Percentiles rank a stretch among this genome's conserved stretches.
These are phyloP conservation scores for Stephania cephalantha DNA, from an alignment of 164 flowering plant genomes.

Conservation along the genomic window DNA sequence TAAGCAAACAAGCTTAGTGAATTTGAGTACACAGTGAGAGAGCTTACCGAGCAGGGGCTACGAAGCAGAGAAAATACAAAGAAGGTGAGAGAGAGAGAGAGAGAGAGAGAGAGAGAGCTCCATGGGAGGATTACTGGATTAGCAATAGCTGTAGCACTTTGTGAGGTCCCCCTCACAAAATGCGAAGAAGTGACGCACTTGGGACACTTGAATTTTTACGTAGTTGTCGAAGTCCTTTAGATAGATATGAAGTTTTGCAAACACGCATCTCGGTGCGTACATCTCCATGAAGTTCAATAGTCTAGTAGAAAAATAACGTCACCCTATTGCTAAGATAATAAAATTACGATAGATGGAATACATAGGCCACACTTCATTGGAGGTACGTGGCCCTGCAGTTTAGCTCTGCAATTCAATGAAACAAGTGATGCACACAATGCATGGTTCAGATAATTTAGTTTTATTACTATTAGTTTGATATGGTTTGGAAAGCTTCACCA, in stretches of 20 bases:
- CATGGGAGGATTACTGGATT: neutral
- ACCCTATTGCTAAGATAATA: neutral
- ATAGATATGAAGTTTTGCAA: no score
- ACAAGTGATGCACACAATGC: no score
- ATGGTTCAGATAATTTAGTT: no score
- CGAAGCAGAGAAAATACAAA: neutral
- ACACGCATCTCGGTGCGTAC: no score
- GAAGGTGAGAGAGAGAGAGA: neutral
- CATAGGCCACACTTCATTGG: neutral
- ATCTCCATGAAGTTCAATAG: no score
- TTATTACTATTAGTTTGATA: no score
- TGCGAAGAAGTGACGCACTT: neutral
- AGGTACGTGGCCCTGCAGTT: neutral
- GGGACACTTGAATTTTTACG: no score
- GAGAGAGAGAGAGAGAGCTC: neutral
- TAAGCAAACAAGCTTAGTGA: neutral
- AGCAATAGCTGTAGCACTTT: neutral
- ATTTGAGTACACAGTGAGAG: neutral
- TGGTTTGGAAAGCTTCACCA: no score
- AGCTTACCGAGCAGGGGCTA: conserved; percentile 2
- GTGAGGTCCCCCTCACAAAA: neutral
- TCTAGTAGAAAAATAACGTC: no score
- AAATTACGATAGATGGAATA: neutral
- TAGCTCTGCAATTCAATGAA: neutral
- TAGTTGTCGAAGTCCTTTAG: no score